Base-by-base conservation (phyloP, 176 grass and related monocot genomes). In the Musa troglodytarum region DNA sequence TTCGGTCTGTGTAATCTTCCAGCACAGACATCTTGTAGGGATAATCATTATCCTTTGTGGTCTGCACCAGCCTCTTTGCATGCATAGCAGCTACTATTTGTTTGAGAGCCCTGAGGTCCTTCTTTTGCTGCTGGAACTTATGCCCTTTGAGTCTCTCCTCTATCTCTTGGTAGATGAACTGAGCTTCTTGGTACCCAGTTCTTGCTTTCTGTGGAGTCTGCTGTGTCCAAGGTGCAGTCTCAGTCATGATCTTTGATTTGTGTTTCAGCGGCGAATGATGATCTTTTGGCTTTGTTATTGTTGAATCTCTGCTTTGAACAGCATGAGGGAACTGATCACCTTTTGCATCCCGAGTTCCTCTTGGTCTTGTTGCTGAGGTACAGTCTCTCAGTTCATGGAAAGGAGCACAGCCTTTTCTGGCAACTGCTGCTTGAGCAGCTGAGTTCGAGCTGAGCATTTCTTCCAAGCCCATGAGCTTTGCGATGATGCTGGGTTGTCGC, bases 381-480 rank as follows among this genome's bases (percentile, higher is more conserved):
- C 16, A 54, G n/a, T 68, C 54, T 80, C 34, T 75, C 73, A 52
- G 73, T 22, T 14, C 54, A 20, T 51, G 14, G 16, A n/a, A n/a
- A 54, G 16, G 16, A 43, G 15, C 12, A 50, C 50, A 50, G 10
- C 20, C 34, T 24, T 71, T 71, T 17, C 17, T 69, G 10, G n/a
- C 26, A 10, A 20, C 63, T 23, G 55, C 11, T n/a, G 63, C 78
- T 8, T 53, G 21, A 63, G 34, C 34, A 50, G 12, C 69, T 58
- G 53, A 21, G 34, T 55, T 55, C 9, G 16, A 69, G 78, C 72
- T 25, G 62, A 86, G 89, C 80, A 88, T 73, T 79, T 77, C 86
- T 80, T 92, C 95, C 82, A 99, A 77, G 15, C 95, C 95, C 95
- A 99, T 99, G 58, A 99, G 84, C 85, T 77, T 94, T 72, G 88